These are phyloP conservation scores for Favolaschia claudopus DNA, from an alignment of 768 basidiomycete genomes.

Conservation along the genomic window DNA sequence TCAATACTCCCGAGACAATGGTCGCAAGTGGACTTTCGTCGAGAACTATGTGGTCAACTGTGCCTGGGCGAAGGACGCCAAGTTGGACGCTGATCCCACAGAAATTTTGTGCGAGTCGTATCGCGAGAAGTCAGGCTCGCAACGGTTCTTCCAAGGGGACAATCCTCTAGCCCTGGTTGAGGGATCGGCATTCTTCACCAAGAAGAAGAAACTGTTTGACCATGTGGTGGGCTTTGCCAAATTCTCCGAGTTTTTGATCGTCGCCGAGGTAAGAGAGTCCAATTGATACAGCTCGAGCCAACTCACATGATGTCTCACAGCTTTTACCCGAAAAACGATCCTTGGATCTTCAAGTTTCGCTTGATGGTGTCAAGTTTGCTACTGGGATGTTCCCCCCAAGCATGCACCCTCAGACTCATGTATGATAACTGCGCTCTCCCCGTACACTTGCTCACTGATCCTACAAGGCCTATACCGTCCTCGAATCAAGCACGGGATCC, in stretches of 20 bases:
- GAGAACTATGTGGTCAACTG: conserved; percentile 92
- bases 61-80: conserved; percentile 86
- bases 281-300: not conserved
- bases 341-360: conserved; percentile 88
- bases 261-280: conserved; percentile 77
- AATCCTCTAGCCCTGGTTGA: conserved; percentile 84
- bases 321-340: conserved; percentile 60
- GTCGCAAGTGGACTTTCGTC: conserved; percentile 75
- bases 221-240: conserved; percentile 94
- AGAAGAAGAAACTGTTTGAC: conserved; percentile 81
- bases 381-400: conserved; percentile 89
- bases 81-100: conserved; percentile 80
- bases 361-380: conserved; percentile 89
- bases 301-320: no score
- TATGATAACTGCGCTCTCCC: conserved; percentile 42
- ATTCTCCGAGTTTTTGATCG: conserved; percentile 96
- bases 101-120: conserved; percentile 96
- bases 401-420: conserved; percentile 91
- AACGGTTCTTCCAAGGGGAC: conserved; percentile 58
- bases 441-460: not conserved
- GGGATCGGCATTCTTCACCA: conserved; percentile 75
- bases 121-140: conserved; percentile 80
- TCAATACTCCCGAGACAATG: conserved; percentile 78
- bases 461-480: conserved; percentile 86
- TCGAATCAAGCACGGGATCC: conserved; percentile 92